A percentile compares a stretch with the other conserved stretches of the same genome.
These are phyloP conservation scores for Nakazawaea ernobii DNA, from an alignment of 805 yeast genomes.

Conservation along the genomic window DNA sequence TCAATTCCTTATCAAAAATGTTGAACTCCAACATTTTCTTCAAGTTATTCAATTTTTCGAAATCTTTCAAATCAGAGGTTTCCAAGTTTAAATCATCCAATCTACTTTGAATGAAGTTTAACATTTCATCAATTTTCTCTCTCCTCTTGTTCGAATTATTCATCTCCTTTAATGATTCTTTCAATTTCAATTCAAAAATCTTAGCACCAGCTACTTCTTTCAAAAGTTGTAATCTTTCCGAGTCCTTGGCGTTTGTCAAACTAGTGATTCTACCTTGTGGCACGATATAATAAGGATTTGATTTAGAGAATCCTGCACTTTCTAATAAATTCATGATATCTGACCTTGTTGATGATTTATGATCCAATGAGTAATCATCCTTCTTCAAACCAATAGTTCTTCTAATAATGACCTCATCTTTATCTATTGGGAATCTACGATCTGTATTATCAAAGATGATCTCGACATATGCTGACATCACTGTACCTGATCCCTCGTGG, in stretches of 20 bases:
- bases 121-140: slow-evolving; percentile 67
- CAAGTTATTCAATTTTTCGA: slow-evolving; percentile 59
- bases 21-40: slow-evolving; percentile 71
- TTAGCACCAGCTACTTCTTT: slow-evolving; percentile 95
- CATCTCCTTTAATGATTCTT: slow-evolving; percentile 79
- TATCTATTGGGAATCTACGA: slow-evolving; percentile 64
- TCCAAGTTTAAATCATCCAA: slow-evolving; percentile 77
- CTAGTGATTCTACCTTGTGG: slow-evolving; percentile 93
- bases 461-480: slow-evolving; percentile 91
- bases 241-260: slow-evolving; percentile 82
- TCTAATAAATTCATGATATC: slow-evolving; percentile 81
- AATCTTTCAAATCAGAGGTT: slow-evolving; percentile 65
- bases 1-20: slow-evolving; percentile 70
- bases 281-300: slow-evolving; percentile 92
- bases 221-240: slow-evolving; percentile 69
- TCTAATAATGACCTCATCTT: slow-evolving; percentile 65
- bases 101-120: slow-evolving; percentile 64
- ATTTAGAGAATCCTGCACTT: slow-evolving; percentile 85
- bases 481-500: slow-evolving; percentile 87
- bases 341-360: slow-evolving; percentile 68
- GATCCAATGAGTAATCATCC: slow-evolving; percentile 85
- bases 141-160: slow-evolving; percentile 61
- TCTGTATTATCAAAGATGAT: slow-evolving; percentile 79
- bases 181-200: slow-evolving; percentile 76
- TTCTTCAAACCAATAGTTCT: slow-evolving; percentile 92